Evolutionary conservation across 352 stramenopile genomes (phyloP).

Genomic region (Globisporangium viniferum): DNA sequence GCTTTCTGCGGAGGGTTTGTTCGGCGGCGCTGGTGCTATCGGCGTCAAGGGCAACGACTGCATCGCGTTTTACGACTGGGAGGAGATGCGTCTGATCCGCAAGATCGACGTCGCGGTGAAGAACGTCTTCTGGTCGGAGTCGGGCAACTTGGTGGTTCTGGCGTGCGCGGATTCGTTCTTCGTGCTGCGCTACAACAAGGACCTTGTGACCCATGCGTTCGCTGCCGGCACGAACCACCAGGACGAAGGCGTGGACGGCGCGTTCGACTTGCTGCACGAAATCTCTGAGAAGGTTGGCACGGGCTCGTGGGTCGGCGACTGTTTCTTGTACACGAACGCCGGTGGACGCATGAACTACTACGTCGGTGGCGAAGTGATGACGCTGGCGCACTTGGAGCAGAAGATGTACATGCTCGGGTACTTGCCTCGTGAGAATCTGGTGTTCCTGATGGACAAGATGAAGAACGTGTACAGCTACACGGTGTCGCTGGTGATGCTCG

Average conservation of each 20-base stretch:
- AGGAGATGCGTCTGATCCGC: constrained; percentile 95
- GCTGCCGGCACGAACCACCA: constrained; percentile 79
- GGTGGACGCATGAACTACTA: constrained; percentile 97
- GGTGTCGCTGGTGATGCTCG: constrained; percentile 93
- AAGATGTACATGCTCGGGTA: constrained; percentile 98
- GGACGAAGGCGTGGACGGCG: constrained; percentile 96
- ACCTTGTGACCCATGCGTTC: constrained; percentile 87
- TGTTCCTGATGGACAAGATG: constrained; percentile 98
- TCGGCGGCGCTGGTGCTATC: constrained; percentile 93
- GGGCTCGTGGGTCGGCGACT: constrained; percentile 99
- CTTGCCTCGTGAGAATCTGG: constrained; percentile 96
- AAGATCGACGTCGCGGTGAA: constrained; percentile 98
- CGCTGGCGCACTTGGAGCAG: constrained; percentile 93
- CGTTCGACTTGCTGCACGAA: constrained; percentile 98
- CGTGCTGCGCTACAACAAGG: constrained; percentile 94
- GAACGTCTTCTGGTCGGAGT: constrained; percentile 98
- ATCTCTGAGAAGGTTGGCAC: constrained; percentile 95
- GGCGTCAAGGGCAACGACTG: constrained; percentile 95
- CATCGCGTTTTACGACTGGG: constrained; percentile 99
- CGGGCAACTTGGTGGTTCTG: constrained; percentile 94
- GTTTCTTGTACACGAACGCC: constrained; percentile 98
- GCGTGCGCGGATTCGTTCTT: constrained; percentile 95
- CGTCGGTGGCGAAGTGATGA: constrained; percentile 99
- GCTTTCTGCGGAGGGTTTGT: constrained; percentile 93
- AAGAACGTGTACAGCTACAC: constrained; percentile 92